A percentile compares a stretch with the other conserved stretches of the same genome.
Conservation (phyloP, 2,329 filamentous ascomycete genomes). For the Ceratocystis destructans region DNA sequence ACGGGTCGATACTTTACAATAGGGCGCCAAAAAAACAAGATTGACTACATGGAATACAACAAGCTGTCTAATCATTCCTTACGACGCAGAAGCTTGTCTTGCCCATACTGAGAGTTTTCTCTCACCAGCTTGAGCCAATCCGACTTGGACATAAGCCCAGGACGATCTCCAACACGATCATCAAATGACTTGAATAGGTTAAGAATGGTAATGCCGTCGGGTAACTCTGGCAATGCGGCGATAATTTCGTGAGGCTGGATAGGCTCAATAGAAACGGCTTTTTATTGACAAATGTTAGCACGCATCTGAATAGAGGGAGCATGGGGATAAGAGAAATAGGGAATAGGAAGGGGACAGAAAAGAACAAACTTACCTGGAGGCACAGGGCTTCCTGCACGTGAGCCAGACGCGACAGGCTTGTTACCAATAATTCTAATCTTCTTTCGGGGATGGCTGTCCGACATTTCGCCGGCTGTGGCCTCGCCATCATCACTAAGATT, state of each 20-base stretch:
- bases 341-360: no score
- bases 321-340: no score
- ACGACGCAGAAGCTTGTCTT: constrained; percentile 39
- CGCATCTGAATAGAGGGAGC: no score
- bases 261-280: constrained; percentile 23
- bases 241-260: constrained; percentile 42
- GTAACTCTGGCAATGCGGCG: constrained; percentile 36
- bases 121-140: constrained; percentile 49
- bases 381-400: constrained; percentile 47
- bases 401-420: constrained; percentile 40
- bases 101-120: constrained; percentile 38
- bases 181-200: constrained; percentile 42
- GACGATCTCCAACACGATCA: constrained; percentile 37
- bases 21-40: no score
- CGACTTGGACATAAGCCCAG: constrained; percentile 37
- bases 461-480: constrained; percentile 54
- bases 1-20: no score
- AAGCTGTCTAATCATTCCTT: constrained; percentile 25
- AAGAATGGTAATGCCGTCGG: constrained; percentile 41
- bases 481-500: constrained; percentile 64
- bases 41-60: no score
- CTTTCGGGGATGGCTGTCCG: constrained; percentile 37
- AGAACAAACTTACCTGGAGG: constrained; percentile 20
- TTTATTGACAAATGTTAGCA: no score
- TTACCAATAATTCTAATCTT: constrained; percentile 41